These are phyloP conservation scores for Eucalyptus regnans DNA, from an alignment of 345 rosid genomes.

Conservation along the genomic window DNA sequence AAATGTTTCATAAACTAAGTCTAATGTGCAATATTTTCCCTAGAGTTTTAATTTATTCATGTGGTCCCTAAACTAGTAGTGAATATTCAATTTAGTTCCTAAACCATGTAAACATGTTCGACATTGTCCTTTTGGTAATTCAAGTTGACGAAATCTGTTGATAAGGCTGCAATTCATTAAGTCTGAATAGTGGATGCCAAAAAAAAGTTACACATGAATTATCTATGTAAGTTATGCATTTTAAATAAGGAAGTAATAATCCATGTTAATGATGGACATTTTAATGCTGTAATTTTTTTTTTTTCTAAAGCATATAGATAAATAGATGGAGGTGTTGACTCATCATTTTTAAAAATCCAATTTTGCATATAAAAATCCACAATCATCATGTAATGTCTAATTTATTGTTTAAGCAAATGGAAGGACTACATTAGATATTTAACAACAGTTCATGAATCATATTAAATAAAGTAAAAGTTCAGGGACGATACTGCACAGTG, in stretches of 20 bases:
- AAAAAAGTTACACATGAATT: no score
- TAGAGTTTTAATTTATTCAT: no score
- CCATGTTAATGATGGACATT: background rate
- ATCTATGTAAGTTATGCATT: no score
- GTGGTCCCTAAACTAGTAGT: no score
- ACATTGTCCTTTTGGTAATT: no score
- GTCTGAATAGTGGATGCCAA: accelerated
- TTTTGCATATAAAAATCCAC: background rate
- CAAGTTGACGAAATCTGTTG: no score
- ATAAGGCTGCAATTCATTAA: accelerated
- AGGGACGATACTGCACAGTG: accelerated
- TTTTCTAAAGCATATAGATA: background rate
- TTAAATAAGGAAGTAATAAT: background rate
- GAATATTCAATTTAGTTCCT: no score
- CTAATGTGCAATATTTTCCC: no score
- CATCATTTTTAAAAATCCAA: background rate
- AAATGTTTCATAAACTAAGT: no score
- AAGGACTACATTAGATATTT: background rate
- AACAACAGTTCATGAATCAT: accelerated
- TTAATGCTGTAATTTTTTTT: no score
- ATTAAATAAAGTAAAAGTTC: background rate
- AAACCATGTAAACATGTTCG: accelerated
- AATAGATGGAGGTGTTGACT: background rate
- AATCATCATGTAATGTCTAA: background rate
- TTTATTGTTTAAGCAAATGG: background rate